phyloP scores from a whole-genome alignment of 352 stramenopile species.

The Globisporangium uncinulatum region DNA sequence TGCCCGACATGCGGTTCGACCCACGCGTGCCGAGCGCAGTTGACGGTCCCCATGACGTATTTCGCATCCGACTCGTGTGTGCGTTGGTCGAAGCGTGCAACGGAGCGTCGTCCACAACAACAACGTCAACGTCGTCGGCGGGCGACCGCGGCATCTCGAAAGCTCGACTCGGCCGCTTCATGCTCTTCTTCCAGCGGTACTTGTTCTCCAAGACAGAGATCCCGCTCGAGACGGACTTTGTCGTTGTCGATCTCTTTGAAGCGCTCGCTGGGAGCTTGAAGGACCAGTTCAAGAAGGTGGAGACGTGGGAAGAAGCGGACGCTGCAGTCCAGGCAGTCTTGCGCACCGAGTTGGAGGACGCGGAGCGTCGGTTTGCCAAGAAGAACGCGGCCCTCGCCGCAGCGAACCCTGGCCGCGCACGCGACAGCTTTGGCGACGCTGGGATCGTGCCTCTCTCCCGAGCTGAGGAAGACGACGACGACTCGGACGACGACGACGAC shows the following conservation, averaged over 20 bases:
- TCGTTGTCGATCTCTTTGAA: constrained; percentile 82
- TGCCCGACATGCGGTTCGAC: constrained; percentile 77
- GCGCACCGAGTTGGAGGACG: constrained; percentile 56
- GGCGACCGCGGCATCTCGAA: constrained; percentile 84
- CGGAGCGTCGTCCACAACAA: background rate
- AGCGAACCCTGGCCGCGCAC: constrained; percentile 8
- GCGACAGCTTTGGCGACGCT: constrained; percentile 13
- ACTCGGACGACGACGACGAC: constrained; percentile 51
- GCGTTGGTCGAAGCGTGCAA: constrained; percentile 88
- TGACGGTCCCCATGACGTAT: constrained; percentile 90
- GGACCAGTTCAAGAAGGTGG: constrained; percentile 64
- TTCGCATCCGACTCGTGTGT: constrained; percentile 93
- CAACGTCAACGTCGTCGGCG: background rate
- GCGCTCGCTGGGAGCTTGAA: constrained; percentile 43
- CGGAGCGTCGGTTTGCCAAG: constrained; percentile 57
- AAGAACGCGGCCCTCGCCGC: constrained; percentile 30
- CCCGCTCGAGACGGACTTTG: constrained; percentile 93
- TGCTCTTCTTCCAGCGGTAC: constrained; percentile 95
- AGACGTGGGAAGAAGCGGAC: constrained; percentile 78
- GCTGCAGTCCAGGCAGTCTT: constrained; percentile 47
- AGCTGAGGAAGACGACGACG: constrained; percentile 38
- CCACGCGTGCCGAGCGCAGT: constrained; percentile 84
- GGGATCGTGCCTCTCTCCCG: constrained; percentile 24
- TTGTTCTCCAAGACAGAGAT: constrained; percentile 94
- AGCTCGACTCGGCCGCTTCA: constrained; percentile 83